A percentile compares a stretch with the other conserved stretches of the same genome.
These are phyloP conservation scores for Suillus tomentosus DNA, from an alignment of 768 basidiomycete species.

Conservation along the genomic window DNA sequence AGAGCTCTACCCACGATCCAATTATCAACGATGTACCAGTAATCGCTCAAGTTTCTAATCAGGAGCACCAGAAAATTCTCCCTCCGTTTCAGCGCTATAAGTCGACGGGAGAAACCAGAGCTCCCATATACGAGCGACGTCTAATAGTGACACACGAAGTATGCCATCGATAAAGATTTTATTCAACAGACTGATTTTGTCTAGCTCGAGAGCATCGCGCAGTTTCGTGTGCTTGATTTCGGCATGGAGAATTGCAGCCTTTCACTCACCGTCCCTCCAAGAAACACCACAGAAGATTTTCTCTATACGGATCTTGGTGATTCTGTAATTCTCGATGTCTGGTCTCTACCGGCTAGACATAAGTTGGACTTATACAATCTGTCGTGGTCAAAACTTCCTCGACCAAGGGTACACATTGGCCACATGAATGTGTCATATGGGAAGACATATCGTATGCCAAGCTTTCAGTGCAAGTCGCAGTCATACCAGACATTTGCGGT, in stretches of 20 bases:
- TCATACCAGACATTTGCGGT: slow-evolving; percentile 9
- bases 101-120: not conserved
- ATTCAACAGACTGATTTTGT: not conserved
- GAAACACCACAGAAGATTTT: slow-evolving; percentile 6
- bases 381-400: slow-evolving; percentile 7
- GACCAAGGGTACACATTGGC: not conserved
- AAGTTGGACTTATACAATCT: slow-evolving; percentile 1
- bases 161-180: not conserved
- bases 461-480: slow-evolving; percentile 3
- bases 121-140: not conserved
- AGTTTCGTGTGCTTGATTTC: slow-evolving; percentile 34
- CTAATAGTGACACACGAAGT: not conserved
- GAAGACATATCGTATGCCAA: not conserved
- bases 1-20: not conserved
- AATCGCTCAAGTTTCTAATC: not conserved
- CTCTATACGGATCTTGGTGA: not conserved
- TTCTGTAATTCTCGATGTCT: slow-evolving; percentile 6
- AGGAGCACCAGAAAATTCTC: not conserved
- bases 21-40: not conserved
- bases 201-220: slow-evolving; percentile 17
- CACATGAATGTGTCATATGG: not conserved
- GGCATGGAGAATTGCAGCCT: slow-evolving; percentile 35
- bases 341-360: not conserved
- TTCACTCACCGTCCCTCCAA: slow-evolving; percentile 22
- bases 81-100: not conserved